Evolutionary conservation across 208 protist species (phyloP).

Genomic region (Angomonas ambiguus): DNA sequence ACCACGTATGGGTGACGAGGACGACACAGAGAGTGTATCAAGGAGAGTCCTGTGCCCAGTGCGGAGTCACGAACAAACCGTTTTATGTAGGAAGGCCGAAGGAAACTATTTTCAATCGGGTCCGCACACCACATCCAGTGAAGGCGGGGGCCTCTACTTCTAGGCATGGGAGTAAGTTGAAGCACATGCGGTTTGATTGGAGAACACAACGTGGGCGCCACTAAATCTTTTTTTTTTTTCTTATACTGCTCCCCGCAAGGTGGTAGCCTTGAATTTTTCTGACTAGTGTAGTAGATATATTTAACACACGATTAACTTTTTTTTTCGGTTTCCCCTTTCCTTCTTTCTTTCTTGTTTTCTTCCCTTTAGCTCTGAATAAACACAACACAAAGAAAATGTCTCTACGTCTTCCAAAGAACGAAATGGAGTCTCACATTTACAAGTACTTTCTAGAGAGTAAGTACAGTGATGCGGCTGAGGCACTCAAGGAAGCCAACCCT

Average conservation of each 20-base stretch:
- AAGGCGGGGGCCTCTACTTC: slow-evolving; percentile 65
- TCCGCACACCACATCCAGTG: slow-evolving; percentile 62
- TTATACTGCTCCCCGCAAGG: neutral
- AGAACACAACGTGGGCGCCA: slow-evolving; percentile 47
- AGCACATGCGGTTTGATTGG: slow-evolving; percentile 75
- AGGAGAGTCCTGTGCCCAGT: slow-evolving; percentile 79
- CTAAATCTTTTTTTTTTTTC: no score
- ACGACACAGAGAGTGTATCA: slow-evolving; percentile 88
- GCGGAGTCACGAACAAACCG: slow-evolving; percentile 83
- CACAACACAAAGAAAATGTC: slow-evolving; percentile 19
- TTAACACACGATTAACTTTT: no score
- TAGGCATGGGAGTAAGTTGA: slow-evolving; percentile 62
- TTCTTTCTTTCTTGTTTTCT: neutral
- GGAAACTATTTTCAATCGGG: slow-evolving; percentile 84
- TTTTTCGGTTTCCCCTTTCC: neutral
- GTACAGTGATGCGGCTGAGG: slow-evolving; percentile 64
- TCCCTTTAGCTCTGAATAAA: neutral
- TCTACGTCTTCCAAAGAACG: slow-evolving; percentile 66
- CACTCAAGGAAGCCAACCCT: slow-evolving; percentile 66
- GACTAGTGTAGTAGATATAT: no score
- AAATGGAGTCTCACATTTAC: slow-evolving; percentile 84
- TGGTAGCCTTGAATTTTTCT: no score
- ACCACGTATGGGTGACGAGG: slow-evolving; percentile 85
- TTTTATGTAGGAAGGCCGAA: slow-evolving; percentile 74
- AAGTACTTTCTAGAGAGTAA: slow-evolving; percentile 71